phyloP scores from a whole-genome alignment of 2,329 filamentous ascomycete genomes.

The Cytospora paraplurivora region DNA sequence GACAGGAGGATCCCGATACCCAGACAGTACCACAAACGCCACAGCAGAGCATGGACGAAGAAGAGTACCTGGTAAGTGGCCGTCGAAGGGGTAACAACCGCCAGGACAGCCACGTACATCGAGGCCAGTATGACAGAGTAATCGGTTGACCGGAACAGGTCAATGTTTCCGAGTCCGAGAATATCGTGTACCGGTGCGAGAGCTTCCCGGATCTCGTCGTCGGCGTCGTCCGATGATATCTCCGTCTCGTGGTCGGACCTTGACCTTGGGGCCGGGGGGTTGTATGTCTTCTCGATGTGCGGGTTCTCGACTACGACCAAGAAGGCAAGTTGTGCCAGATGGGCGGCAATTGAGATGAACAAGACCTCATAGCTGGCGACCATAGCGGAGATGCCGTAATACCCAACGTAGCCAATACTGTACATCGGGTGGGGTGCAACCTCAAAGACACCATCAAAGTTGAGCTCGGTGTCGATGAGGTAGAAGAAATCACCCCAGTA shows the following conservation, averaged over 20 bases:
- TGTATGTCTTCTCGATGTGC: conserved; percentile 98
- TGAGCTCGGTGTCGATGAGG: conserved; percentile 95
- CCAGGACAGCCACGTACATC: conserved; percentile 72
- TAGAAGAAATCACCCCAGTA: conserved; percentile 99
- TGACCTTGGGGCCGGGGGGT: conserved; percentile 77
- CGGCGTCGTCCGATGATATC: conserved; percentile 34
- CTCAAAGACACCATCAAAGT: conserved; percentile 98
- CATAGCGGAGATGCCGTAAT: conserved; percentile 98
- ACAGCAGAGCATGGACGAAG: conserved; percentile 74
- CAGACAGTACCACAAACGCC: conserved; percentile 90
- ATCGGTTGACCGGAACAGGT: conserved; percentile 86
- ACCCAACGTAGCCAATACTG: conserved; percentile 95
- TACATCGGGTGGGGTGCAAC: conserved; percentile 99
- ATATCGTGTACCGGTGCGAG: conserved; percentile 79
- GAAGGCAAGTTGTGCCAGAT: conserved; percentile 93
- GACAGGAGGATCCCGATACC: conserved; percentile 85
- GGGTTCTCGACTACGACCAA: conserved; percentile 91
- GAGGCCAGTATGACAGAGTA: conserved; percentile 76
- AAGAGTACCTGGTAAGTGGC: conserved; percentile 76
- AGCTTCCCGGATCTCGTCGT: conserved; percentile 29
- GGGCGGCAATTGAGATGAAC: conserved; percentile 93
- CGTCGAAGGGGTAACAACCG: conserved; percentile 76
- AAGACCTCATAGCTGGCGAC: conserved; percentile 96
- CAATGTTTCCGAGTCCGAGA: conserved; percentile 79
- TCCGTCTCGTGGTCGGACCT: conserved; percentile 40